Evolutionary conservation across 2,329 filamentous ascomycete species (phyloP).

Genomic region (Scedosporium dehoogii): DNA sequence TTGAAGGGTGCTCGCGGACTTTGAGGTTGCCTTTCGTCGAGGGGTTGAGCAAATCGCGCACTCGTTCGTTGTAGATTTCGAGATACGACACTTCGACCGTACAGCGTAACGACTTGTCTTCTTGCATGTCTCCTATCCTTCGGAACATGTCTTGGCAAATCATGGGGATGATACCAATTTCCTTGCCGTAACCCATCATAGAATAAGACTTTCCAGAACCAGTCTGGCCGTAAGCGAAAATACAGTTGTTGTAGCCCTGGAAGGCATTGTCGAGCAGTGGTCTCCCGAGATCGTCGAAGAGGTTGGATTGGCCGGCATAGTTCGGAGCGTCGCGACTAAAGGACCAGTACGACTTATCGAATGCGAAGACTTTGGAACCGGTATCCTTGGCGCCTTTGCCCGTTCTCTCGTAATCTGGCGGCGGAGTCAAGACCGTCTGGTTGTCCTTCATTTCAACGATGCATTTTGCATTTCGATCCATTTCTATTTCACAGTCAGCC

Average conservation of each 20-base stretch:
- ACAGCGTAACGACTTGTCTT: slow-evolving; percentile 69
- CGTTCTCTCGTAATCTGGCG: slow-evolving; percentile 51
- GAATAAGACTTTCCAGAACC: slow-evolving; percentile 98
- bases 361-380: slow-evolving; percentile 79
- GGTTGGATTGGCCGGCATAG: slow-evolving; percentile 82
- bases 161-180: slow-evolving; percentile 88
- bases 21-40: slow-evolving; percentile 93
- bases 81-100: slow-evolving; percentile 98
- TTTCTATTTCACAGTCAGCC: slow-evolving; percentile 45
- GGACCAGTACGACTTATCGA: slow-evolving; percentile 97
- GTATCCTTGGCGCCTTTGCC: slow-evolving; percentile 60
- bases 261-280: slow-evolving; percentile 97
- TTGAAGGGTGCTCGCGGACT: slow-evolving; percentile 94
- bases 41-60: slow-evolving; percentile 90
- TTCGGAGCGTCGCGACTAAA: slow-evolving; percentile 73
- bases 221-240: slow-evolving; percentile 97
- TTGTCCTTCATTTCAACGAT: slow-evolving; percentile 93
- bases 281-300: slow-evolving; percentile 79
- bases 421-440: slow-evolving; percentile 78
- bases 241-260: slow-evolving; percentile 98
- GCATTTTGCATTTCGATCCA: slow-evolving; percentile 85
- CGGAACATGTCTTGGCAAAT: slow-evolving; percentile 98
- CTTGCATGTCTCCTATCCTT: slow-evolving; percentile 61
- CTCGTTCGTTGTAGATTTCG: slow-evolving; percentile 98
- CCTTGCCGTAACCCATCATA: slow-evolving; percentile 99